These are phyloP conservation scores for Mycena crocata DNA, from an alignment of 768 basidiomycete genomes.

Conservation along the genomic window DNA sequence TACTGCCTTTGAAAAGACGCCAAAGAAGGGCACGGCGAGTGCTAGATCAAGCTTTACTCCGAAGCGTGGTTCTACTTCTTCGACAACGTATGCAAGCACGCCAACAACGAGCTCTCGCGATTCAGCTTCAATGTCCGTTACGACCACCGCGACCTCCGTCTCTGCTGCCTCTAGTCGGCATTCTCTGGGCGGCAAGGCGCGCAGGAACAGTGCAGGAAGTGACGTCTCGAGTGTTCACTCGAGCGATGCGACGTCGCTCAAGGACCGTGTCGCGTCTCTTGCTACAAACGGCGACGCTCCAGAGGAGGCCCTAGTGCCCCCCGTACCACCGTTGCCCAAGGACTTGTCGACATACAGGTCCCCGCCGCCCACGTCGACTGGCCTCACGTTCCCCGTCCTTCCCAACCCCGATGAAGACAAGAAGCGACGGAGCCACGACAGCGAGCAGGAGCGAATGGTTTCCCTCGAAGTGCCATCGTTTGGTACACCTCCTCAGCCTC, in stretches of 20 bases:
- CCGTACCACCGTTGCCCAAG: constrained; percentile 93
- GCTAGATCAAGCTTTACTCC: constrained; percentile 82
- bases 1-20: constrained; percentile 67
- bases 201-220: constrained; percentile 88
- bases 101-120: constrained; percentile 87
- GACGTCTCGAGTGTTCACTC: constrained; percentile 85
- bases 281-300: constrained; percentile 67
- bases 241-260: constrained; percentile 69
- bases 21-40: constrained; percentile 71
- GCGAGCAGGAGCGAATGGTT: constrained; percentile 58
- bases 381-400: constrained; percentile 61
- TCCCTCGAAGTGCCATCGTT: constrained; percentile 64
- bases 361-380: constrained; percentile 70
- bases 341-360: constrained; percentile 84
- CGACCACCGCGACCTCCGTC: constrained; percentile 82
- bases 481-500: constrained; percentile 40
- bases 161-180: constrained; percentile 80
- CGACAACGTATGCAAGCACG: constrained; percentile 85
- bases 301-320: constrained; percentile 82
- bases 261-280: constrained; percentile 75
- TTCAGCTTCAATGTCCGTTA: constrained; percentile 83
- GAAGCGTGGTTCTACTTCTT: constrained; percentile 91
- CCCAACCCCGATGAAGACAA: constrained; percentile 56
- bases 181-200: constrained; percentile 72
- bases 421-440: constrained; percentile 56